phyloP scores from a whole-genome alignment of 805 yeast species.

The Yarrowia deformans region DNA sequence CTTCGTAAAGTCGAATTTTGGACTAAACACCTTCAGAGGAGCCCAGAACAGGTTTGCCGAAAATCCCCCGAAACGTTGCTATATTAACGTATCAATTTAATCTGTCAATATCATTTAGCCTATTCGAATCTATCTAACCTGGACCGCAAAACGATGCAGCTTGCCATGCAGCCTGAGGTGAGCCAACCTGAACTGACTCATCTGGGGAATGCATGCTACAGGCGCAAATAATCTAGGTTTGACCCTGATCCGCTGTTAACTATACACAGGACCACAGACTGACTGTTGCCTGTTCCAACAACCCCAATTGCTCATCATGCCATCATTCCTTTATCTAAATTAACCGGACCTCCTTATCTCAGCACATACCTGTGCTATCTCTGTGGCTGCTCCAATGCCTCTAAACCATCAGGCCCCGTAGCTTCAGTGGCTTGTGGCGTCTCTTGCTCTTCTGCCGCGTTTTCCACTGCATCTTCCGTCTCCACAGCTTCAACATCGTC shows the following conservation, averaged over 20 bases:
- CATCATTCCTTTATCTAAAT: neutral
- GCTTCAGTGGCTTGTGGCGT: slow-evolving; percentile 13
- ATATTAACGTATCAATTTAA: neutral
- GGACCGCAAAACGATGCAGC: neutral
- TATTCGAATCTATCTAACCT: neutral
- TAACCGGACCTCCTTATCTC: neutral
- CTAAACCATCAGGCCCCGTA: slow-evolving; percentile 1
- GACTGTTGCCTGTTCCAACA: neutral
- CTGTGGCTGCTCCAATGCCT: slow-evolving; percentile 9
- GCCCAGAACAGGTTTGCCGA: neutral
- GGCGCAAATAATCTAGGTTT: neutral
- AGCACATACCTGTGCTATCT: neutral
- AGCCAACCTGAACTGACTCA: slow-evolving; percentile 4
- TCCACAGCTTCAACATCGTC: neutral
- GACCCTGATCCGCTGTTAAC: neutral
- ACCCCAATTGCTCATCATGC: too few relatives aligned
- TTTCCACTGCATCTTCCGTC: neutral
- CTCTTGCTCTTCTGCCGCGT: neutral
- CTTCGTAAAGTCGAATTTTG: neutral
- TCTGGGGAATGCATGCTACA: slow-evolving; percentile 18
- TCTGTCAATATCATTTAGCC: neutral
- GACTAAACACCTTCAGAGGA: neutral
- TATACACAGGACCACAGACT: neutral
- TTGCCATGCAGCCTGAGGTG: neutral
- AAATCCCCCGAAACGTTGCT: neutral